phyloP scores from a whole-genome alignment of 257 asterid species.

The Scutellaria baicalensis region DNA sequence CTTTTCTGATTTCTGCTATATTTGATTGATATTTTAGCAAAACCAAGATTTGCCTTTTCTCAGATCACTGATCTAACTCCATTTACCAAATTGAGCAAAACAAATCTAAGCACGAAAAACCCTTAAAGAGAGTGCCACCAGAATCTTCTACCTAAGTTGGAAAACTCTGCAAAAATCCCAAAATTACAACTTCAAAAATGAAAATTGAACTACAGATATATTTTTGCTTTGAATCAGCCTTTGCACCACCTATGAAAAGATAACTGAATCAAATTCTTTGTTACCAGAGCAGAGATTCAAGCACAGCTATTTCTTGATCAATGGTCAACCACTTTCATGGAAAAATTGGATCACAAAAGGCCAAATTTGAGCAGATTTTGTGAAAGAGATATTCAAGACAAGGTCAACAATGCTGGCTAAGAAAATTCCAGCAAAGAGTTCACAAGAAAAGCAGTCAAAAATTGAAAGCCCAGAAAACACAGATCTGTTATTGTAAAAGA shows the following conservation, averaged over 20 bases:
- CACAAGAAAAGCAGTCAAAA: slow-evolving; percentile 4
- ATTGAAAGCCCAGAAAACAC: slow-evolving; percentile 15
- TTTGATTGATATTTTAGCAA: background rate
- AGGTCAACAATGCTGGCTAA: slow-evolving; percentile 22
- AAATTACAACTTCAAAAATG: background rate
- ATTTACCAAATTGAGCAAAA: background rate
- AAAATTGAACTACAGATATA: background rate
- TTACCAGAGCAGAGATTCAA: background rate
- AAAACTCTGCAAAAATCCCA: background rate
- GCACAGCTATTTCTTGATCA: background rate
- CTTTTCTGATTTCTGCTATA: background rate
- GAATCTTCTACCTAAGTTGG: background rate
- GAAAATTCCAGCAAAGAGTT: slow-evolving; percentile 1
- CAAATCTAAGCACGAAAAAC: background rate
- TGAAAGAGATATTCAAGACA: background rate
- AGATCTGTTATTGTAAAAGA: slow-evolving; percentile 15
- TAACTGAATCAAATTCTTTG: background rate
- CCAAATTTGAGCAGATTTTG: slow-evolving; percentile 16
- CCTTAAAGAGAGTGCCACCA: background rate
- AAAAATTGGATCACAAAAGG: slow-evolving; percentile 11
- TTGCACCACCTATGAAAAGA: slow-evolving; percentile 12
- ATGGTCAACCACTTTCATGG: slow-evolving; percentile 12
- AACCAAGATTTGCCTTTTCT: background rate
- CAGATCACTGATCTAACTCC: background rate
- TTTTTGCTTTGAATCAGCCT: slow-evolving; percentile 3